Base-by-base conservation (phyloP, 768 basidiomycete genomes). In the Boletus tomentosulus region DNA sequence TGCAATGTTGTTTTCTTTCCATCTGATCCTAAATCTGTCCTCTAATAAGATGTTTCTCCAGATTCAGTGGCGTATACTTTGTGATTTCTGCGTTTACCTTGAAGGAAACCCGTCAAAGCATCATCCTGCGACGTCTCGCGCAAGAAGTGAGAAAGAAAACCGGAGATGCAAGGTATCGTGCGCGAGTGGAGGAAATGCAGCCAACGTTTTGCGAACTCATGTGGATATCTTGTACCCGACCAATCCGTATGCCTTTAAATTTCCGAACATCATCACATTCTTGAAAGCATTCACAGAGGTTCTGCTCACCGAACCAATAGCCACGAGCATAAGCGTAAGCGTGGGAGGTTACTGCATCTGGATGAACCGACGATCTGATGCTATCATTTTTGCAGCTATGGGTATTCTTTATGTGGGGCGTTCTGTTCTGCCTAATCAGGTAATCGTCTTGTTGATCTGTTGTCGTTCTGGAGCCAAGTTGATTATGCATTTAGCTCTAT, bases 361-460 rank as follows among this genome's bases (percentile, higher is more conserved):
- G 16, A 39, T 15, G 33, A n/a, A 19, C 5, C 16, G 19, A 25
- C 7, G 16, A 9, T 34, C 24, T 51, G 27, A 55, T 25, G 6
- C 0, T 2, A 33, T 19, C 16, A 6, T n/a, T 46, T 24, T 50
- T 30, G 13, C 63, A 87, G 83, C 59, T 86, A 10, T 85, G 84
- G 85, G 72, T 83, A 28, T 82, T 82, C 44, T 81, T 89, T 50
- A 78, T 80, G 1, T 91, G 88, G 86, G 88, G 88, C 0, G 78
- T 89, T 5, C 67, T 84, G 16, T 92, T 81, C 61, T 83, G 81
- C 50, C 69, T 89, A 60, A 76, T 87, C 45, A 80, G 78, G 82
- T 83, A 62, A 38, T 8, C 9, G 22, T 35, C 19, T 7, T 41
- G 11, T 45, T 34, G 2, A 15, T 34, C 10, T 42, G n/a, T n/a